Conservation (phyloP, 306 rosid species). For the Dryas alaskensis region DNA sequence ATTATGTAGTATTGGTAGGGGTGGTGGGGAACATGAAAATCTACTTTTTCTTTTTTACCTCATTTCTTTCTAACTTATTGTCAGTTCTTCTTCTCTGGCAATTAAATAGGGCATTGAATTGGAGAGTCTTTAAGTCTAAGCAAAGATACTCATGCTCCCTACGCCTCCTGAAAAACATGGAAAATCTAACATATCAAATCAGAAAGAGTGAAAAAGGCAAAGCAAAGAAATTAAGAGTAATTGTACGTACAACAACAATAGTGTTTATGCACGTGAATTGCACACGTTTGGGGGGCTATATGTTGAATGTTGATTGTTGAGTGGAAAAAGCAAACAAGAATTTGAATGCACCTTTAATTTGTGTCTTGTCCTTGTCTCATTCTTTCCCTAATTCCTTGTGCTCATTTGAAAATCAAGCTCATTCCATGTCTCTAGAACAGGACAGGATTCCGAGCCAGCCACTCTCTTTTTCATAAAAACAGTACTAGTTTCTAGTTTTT, state of each 20-base stretch:
- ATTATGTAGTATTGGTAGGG: constrained; percentile 41
- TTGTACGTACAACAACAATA: too few species aligned
- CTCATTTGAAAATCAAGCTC: too few species aligned
- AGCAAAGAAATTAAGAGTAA: too few species aligned
- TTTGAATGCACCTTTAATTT: constrained; percentile 11
- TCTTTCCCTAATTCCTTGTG: constrained; percentile 4
- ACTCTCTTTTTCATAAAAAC: too few species aligned
- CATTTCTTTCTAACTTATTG: neutral
- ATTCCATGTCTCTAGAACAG: too few species aligned
- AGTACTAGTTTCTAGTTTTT: too few species aligned
- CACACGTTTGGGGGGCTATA: constrained; percentile 43
- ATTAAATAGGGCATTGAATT: neutral
- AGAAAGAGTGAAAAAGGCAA: too few species aligned
- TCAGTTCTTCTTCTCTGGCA: neutral
- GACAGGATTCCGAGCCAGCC: too few species aligned
- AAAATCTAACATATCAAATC: too few species aligned
- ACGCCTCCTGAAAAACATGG: too few species aligned
- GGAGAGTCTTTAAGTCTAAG: constrained; percentile 47
- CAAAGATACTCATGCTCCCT: constrained; percentile 29
- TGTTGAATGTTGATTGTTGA: constrained; percentile 18
- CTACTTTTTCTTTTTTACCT: constrained; percentile 24
- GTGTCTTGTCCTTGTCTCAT: constrained; percentile 14
- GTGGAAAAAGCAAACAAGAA: neutral
- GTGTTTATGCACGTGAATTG: too few species aligned
- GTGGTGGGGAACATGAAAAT: constrained; percentile 52